phyloP scores from a whole-genome alignment of 139 green algal genomes.

The Mychonastes homosphaera region DNA sequence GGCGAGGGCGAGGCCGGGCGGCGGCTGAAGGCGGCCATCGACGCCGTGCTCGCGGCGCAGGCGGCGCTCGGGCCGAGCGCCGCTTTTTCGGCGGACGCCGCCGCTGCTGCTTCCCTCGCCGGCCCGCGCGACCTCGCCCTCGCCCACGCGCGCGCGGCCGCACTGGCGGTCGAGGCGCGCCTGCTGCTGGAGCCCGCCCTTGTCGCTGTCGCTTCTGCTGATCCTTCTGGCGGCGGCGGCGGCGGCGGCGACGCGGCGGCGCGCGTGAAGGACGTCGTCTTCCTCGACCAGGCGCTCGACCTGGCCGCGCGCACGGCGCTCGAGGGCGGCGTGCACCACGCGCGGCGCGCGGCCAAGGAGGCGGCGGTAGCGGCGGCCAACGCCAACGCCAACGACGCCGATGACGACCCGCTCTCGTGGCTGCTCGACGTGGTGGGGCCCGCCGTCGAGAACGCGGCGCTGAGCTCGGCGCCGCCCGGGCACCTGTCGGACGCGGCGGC shows the following conservation, averaged over 20 bases:
- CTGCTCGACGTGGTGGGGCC: slow-evolving; percentile 3
- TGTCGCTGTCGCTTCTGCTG: slow-evolving; percentile 27
- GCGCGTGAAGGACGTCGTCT: slow-evolving; percentile 49
- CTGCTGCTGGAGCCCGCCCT: neutral
- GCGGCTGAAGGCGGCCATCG: no score
- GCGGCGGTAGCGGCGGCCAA: neutral
- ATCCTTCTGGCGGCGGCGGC: no score
- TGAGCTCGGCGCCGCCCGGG: no score
- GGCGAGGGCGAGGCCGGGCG: neutral
- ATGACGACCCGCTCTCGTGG: neutral
- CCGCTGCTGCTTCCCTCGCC: neutral
- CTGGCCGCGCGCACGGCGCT: slow-evolving; percentile 22
- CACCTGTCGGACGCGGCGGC: neutral
- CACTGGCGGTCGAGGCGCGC: neutral
- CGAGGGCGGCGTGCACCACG: slow-evolving; percentile 24
- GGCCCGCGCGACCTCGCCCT: neutral
- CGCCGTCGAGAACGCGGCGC: neutral
- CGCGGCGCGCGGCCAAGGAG: slow-evolving; percentile 2
- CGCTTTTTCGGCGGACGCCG: neutral
- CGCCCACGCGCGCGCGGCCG: neutral
- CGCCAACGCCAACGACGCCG: neutral
- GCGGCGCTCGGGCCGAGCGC: no score
- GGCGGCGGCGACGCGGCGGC: no score
- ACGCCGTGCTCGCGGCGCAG: neutral
- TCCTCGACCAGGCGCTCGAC: slow-evolving; percentile 60